Conservation (phyloP, 306 rosid genomes). For the Medicago lupulina region DNA sequence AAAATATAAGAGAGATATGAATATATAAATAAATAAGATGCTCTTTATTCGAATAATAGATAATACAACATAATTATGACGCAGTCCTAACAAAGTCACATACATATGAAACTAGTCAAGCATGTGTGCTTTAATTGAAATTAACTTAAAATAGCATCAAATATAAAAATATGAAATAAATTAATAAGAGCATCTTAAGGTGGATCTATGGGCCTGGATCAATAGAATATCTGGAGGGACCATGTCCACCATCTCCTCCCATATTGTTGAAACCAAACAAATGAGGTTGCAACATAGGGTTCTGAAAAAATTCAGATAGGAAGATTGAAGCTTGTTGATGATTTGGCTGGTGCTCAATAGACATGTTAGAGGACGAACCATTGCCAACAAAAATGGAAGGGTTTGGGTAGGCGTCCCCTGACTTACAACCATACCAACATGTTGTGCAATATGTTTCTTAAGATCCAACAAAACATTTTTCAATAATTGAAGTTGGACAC, state of each 20-base stretch:
- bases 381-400: neutral
- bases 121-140: neutral
- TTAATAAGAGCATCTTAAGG: constrained; percentile 27
- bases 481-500: neutral
- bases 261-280: constrained; percentile 27
- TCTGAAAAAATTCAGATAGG: neutral
- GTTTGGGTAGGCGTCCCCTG: neutral
- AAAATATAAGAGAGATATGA: neutral
- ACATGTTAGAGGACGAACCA: neutral
- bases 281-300: constrained; percentile 8
- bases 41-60: constrained; percentile 27
- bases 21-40: constrained; percentile 15
- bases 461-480: neutral
- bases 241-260: constrained; percentile 22
- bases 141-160: neutral
- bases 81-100: neutral
- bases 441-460: neutral
- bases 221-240: constrained; percentile 9
- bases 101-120: constrained; percentile 3
- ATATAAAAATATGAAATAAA: neutral
- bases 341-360: neutral
- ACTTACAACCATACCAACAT: neutral
- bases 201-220: neutral
- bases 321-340: neutral
- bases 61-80: neutral